These are phyloP conservation scores for Cryoendolithus antarcticus DNA, from an alignment of 2,329 filamentous ascomycete genomes.

Conservation along the genomic window DNA sequence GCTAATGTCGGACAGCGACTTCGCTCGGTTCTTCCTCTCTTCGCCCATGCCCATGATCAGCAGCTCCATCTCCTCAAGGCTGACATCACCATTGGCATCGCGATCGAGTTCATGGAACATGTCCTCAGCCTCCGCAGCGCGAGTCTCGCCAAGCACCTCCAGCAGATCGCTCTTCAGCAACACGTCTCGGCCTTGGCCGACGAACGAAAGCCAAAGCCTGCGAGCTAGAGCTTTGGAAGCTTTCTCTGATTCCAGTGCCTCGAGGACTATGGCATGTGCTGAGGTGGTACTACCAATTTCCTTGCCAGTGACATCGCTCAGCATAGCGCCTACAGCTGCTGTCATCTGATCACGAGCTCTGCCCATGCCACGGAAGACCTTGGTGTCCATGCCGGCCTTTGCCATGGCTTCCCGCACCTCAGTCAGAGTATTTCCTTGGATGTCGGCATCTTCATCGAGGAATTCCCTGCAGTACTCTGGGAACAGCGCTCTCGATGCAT, in stretches of 20 bases:
- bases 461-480: constrained; percentile 77
- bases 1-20: constrained; percentile 22
- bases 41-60: constrained; percentile 17
- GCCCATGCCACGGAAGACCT: constrained; percentile 48
- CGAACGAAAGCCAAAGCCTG: constrained; percentile 24
- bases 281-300: constrained; percentile 53
- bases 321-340: constrained; percentile 71
- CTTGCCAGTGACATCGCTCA: constrained; percentile 76
- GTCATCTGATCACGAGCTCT: constrained; percentile 74
- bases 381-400: constrained; percentile 50
- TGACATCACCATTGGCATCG: constrained; percentile 24
- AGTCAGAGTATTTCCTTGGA: constrained; percentile 58
- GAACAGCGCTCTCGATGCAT: constrained; percentile 67
- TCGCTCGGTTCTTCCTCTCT: constrained; percentile 20
- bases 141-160: constrained; percentile 16
- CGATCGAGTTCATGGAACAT: constrained; percentile 22
- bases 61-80: constrained; percentile 24
- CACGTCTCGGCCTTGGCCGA: constrained; percentile 15
- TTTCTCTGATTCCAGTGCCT: constrained; percentile 18
- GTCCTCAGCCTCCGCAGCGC: constrained; percentile 17
- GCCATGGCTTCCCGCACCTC: constrained; percentile 31
- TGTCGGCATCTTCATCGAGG: constrained; percentile 65
- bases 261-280: constrained; percentile 19
- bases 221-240: constrained; percentile 22
- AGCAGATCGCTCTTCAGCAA: constrained; percentile 17